phyloP scores from a whole-genome alignment of 2,329 filamentous ascomycete genomes.

The Arthroderma uncinatum region DNA sequence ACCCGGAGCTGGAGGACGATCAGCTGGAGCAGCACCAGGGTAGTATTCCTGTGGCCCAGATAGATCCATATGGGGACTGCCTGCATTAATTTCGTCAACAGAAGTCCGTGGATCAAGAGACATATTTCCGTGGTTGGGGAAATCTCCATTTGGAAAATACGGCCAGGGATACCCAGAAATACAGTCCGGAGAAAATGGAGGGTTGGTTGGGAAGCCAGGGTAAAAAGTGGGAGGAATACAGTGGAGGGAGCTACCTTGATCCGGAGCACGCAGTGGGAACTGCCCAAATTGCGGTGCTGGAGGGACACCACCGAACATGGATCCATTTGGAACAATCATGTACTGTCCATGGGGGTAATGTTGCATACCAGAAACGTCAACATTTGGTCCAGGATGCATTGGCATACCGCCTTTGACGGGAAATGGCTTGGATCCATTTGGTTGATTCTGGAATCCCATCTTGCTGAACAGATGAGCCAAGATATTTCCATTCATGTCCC shows the following conservation, averaged over 20 bases:
- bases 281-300: slow-evolving; percentile 23
- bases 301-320: slow-evolving; percentile 25
- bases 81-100: slow-evolving; percentile 38
- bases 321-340: slow-evolving; percentile 25
- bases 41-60: slow-evolving; percentile 50
- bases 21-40: slow-evolving; percentile 47
- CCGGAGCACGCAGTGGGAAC: slow-evolving; percentile 22
- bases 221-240: slow-evolving; percentile 30
- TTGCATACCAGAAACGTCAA: slow-evolving; percentile 22
- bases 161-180: slow-evolving; percentile 29
- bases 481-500: slow-evolving; percentile 16
- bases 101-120: slow-evolving; percentile 33
- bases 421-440: slow-evolving; percentile 20
- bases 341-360: slow-evolving; percentile 19
- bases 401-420: slow-evolving; percentile 21
- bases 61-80: slow-evolving; percentile 54
- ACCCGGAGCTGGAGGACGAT: slow-evolving; percentile 44
- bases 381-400: slow-evolving; percentile 16
- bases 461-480: slow-evolving; percentile 21
- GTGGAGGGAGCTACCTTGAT: slow-evolving; percentile 24
- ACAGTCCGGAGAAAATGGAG: slow-evolving; percentile 22
- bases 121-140: slow-evolving; percentile 27
- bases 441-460: slow-evolving; percentile 23
- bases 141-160: slow-evolving; percentile 27
- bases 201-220: slow-evolving; percentile 25